Base-by-base conservation (phyloP, 345 rosid genomes). In the Salix viminalis region DNA sequence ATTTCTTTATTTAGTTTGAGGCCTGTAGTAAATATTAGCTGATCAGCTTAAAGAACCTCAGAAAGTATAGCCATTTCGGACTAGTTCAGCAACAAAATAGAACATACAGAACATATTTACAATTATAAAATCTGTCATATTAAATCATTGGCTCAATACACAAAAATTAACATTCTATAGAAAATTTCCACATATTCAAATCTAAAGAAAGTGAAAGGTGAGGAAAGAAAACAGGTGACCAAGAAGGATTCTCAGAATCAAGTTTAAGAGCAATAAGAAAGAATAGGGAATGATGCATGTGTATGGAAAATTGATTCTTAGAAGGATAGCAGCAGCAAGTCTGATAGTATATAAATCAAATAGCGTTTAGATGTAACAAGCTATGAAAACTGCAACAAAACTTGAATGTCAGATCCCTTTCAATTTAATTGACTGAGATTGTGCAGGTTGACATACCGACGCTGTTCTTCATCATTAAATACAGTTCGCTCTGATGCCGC, bases 391-490 rank as follows among this genome's bases (percentile, higher is more conserved):
- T 41, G 60, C 23, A 73, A 42, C 32, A 58, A 41, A 71, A 67
- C 0, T 30, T 30, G 12, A 37, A 46, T 24, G 21, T 16, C 46
- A 13, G 15, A 61, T 44, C 28, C 64, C 2, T 58, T 36, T 41
- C 26, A 72, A 75, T 30, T 73, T 42, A 56, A 28, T 21, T 24
- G 62, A 62, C 48, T 48, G 19, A 24, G 36, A 32, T 74, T 39
- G 62, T 42, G 50, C 50, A 60, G 52, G 46, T 46, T 2, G 58
- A 77, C 85, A 70, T 91, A 95, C 99, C 99, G 85, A 8, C 97
- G 91, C 72, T 87, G 91, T 84, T 95, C 99, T 86, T 95, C 99
- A 71, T 95, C 99, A 85, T 95, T 90, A 80, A 94, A 94, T 65
- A 92, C 88, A 74, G 91, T 90, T 69, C 98, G 98, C 72, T 94